phyloP scores from a whole-genome alignment of 2,329 filamentous ascomycete species.

The Bertia moriformis region DNA sequence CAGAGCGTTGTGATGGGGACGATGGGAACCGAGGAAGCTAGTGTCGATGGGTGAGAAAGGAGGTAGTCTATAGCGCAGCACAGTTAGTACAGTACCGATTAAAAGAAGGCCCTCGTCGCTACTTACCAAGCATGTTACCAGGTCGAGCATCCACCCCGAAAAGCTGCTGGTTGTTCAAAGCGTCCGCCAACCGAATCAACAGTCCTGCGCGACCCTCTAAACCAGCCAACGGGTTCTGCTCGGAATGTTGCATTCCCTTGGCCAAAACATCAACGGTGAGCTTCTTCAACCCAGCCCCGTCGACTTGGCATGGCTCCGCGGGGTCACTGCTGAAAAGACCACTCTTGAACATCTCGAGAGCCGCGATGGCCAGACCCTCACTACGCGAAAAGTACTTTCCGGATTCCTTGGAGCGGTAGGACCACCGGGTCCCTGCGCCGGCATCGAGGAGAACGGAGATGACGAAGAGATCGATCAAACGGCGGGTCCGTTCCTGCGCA shows the following conservation, averaged over 20 bases:
- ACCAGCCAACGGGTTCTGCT: slow-evolving; percentile 49
- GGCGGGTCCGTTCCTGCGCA: slow-evolving; percentile 36
- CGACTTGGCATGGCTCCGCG: slow-evolving; percentile 52
- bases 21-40: slow-evolving; percentile 53
- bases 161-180: slow-evolving; percentile 46
- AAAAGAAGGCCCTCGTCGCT: background rate
- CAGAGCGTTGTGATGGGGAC: slow-evolving; percentile 56
- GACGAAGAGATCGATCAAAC: slow-evolving; percentile 44
- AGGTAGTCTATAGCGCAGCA: slow-evolving; percentile 41
- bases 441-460: slow-evolving; percentile 49
- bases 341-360: slow-evolving; percentile 54
- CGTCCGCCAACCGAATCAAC: slow-evolving; percentile 44
- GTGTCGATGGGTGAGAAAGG: slow-evolving; percentile 54
- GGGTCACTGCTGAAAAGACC: slow-evolving; percentile 56
- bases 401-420: slow-evolving; percentile 58
- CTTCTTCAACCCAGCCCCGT: slow-evolving; percentile 46
- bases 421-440: slow-evolving; percentile 56
- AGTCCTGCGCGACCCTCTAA: slow-evolving; percentile 53
- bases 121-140: slow-evolving; percentile 60
- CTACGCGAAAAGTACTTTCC: slow-evolving; percentile 51
- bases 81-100: slow-evolving; percentile 7
- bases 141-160: slow-evolving; percentile 54
- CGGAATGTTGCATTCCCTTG: slow-evolving; percentile 52
- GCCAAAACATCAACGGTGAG: slow-evolving; percentile 45
- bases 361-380: slow-evolving; percentile 47